phyloP scores from a whole-genome alignment of 805 yeast species.

The Tetrapisispora phaffii region DNA sequence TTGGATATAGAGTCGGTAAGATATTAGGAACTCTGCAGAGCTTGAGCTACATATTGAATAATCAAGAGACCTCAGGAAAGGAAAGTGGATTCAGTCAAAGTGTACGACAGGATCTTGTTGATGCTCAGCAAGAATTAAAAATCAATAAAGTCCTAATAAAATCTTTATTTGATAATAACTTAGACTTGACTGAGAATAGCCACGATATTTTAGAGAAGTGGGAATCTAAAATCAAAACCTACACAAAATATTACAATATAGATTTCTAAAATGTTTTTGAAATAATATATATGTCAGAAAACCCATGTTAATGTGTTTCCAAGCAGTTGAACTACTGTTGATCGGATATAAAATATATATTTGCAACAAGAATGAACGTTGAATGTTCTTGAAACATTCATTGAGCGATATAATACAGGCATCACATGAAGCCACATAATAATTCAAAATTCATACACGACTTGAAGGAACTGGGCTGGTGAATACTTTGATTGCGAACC shows the following conservation, averaged over 20 bases:
- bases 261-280: too few relatives aligned
- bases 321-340: too few relatives aligned
- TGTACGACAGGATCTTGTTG: slow-evolving; percentile 20
- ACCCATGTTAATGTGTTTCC: too few relatives aligned
- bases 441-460: too few relatives aligned
- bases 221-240: slow-evolving; percentile 21
- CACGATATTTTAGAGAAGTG: slow-evolving; percentile 40
- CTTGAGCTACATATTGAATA: slow-evolving; percentile 9
- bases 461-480: too few relatives aligned
- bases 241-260: neutral
- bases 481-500: too few relatives aligned
- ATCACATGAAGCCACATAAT: too few relatives aligned
- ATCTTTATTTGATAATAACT: slow-evolving; percentile 43
- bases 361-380: too few relatives aligned
- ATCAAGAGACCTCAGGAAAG: neutral
- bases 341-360: too few relatives aligned
- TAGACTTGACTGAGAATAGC: slow-evolving; percentile 28
- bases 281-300: too few relatives aligned
- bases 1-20: slow-evolving; percentile 60
- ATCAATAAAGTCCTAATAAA: slow-evolving; percentile 49
- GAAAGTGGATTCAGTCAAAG: slow-evolving; percentile 12
- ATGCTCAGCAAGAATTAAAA: slow-evolving; percentile 44
- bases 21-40: slow-evolving; percentile 46
- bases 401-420: too few relatives aligned
- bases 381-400: too few relatives aligned